Conservation (phyloP, 2,329 filamentous ascomycete species). For the Trichoderma lentiforme region DNA sequence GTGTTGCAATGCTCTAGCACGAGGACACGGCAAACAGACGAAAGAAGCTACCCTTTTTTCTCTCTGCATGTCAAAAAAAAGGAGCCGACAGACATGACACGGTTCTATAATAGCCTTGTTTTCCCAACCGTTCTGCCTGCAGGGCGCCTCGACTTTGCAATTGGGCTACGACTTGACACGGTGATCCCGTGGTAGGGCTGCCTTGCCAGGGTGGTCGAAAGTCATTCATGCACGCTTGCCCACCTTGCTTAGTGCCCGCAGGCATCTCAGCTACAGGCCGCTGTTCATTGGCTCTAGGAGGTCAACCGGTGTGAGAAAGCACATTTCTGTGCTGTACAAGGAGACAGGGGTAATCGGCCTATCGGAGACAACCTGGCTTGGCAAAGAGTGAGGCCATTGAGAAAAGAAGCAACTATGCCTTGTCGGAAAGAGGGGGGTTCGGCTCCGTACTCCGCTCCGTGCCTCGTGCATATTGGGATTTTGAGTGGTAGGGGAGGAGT, state of each 20-base stretch:
- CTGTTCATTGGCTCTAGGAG: slow-evolving; percentile 2
- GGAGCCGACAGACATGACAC: not conserved
- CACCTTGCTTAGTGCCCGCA: not conserved
- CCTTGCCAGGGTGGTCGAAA: slow-evolving; percentile 1
- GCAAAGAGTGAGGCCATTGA: not conserved
- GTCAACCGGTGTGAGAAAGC: slow-evolving; percentile 11
- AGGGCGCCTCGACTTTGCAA: not conserved
- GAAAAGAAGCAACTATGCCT: not conserved
- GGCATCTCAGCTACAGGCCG: not conserved
- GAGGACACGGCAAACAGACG: not conserved
- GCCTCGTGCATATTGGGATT: not conserved
- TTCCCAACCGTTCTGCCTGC: not conserved
- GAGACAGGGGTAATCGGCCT: not conserved
- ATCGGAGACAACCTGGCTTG: slow-evolving; percentile 13
- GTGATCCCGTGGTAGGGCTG: slow-evolving; percentile 13
- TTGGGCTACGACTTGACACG: not conserved
- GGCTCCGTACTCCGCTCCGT: not conserved
- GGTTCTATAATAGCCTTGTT: slow-evolving; percentile 4
- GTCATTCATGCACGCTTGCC: not conserved
- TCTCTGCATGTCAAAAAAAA: not conserved
- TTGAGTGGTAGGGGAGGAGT: not conserved
- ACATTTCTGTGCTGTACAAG: slow-evolving; percentile 6
- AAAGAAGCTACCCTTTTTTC: not conserved
- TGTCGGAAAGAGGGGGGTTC: not conserved
- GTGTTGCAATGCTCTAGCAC: not conserved